A percentile compares a stretch with the other conserved stretches of the same genome.
Conservation (phyloP, 129 eudicot species). For the Pseudognaphalium luteoalbum region DNA sequence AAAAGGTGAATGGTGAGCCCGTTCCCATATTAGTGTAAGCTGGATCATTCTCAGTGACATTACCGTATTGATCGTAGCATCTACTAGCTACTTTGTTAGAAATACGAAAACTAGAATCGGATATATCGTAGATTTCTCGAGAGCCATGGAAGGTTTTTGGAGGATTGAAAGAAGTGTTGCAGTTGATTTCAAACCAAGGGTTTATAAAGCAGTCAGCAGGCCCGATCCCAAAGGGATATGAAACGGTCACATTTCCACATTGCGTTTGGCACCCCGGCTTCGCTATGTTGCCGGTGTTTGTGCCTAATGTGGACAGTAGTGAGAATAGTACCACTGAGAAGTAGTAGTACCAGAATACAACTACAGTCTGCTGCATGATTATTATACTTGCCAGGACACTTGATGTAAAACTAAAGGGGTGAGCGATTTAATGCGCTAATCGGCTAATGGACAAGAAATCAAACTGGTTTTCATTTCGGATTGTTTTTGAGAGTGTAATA, state of each 20-base stretch:
- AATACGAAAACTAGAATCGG: slow-evolving; percentile 24
- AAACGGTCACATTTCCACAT: background rate
- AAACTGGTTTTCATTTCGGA: no score
- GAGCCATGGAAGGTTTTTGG: slow-evolving; percentile 25
- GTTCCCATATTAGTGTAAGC: background rate
- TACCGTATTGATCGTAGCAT: slow-evolving; percentile 27
- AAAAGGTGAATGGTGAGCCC: slow-evolving; percentile 20
- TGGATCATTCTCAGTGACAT: background rate
- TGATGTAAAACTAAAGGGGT: no score
- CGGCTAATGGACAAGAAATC: no score
- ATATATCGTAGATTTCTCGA: slow-evolving; percentile 12
- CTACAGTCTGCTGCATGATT: slow-evolving; percentile 10
- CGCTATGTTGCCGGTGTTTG: background rate
- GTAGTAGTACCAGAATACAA: no score
- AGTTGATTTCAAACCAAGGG: slow-evolving; percentile 27
- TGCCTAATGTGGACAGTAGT: background rate
- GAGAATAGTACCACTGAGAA: no score
- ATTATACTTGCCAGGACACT: no score
- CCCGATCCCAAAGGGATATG: slow-evolving; percentile 36
- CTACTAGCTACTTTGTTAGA: slow-evolving; percentile 9
- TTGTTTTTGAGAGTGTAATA: no score
- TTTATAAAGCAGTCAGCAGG: slow-evolving; percentile 15
- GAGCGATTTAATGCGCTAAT: no score
- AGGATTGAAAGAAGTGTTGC: slow-evolving; percentile 38
- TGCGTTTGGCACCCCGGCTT: slow-evolving; percentile 8